These are phyloP conservation scores for Apiospora aurea DNA, from an alignment of 2,329 filamentous ascomycete genomes.

Conservation along the genomic window DNA sequence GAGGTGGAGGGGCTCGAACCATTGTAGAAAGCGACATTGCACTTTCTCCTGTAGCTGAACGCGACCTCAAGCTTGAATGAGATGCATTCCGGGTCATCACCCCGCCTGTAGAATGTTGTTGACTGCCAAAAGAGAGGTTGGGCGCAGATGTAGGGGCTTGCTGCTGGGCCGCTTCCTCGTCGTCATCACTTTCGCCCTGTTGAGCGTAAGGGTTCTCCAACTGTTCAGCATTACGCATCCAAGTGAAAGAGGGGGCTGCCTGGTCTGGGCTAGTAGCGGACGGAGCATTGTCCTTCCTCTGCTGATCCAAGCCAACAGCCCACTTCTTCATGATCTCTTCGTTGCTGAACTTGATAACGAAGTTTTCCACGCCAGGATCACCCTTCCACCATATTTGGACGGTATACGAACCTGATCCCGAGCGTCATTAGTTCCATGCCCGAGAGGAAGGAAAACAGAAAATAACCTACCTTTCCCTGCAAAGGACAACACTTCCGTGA, in stretches of 20 bases:
- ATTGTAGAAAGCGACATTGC: slow-evolving; percentile 63
- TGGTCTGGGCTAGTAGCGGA: slow-evolving; percentile 57
- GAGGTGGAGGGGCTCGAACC: slow-evolving; percentile 68
- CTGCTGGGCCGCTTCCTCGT: slow-evolving; percentile 51
- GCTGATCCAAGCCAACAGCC: slow-evolving; percentile 79
- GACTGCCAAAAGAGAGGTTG: slow-evolving; percentile 42
- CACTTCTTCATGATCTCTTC: slow-evolving; percentile 95
- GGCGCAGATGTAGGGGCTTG: slow-evolving; percentile 42
- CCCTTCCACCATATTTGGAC: slow-evolving; percentile 99
- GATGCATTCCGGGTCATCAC: slow-evolving; percentile 72
- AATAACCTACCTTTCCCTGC: slow-evolving; percentile 78
- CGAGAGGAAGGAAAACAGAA: slow-evolving; percentile 26
- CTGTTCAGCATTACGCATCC: slow-evolving; percentile 71
- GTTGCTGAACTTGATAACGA: slow-evolving; percentile 90
- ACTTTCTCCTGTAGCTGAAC: slow-evolving; percentile 79
- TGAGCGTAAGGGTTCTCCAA: slow-evolving; percentile 84
- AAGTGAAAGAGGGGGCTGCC: slow-evolving; percentile 76
- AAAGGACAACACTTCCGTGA: slow-evolving; percentile 90
- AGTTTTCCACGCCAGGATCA: slow-evolving; percentile 93
- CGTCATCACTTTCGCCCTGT: slow-evolving; percentile 69
- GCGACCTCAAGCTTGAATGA: slow-evolving; percentile 75
- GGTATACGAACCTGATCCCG: slow-evolving; percentile 79
- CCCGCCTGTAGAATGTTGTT: slow-evolving; percentile 44
- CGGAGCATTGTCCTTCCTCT: slow-evolving; percentile 69
- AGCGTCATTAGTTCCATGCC: slow-evolving; percentile 37